Evolutionary conservation across 208 protist genomes (phyloP).

Genomic region (Trypanosoma melophagium): DNA sequence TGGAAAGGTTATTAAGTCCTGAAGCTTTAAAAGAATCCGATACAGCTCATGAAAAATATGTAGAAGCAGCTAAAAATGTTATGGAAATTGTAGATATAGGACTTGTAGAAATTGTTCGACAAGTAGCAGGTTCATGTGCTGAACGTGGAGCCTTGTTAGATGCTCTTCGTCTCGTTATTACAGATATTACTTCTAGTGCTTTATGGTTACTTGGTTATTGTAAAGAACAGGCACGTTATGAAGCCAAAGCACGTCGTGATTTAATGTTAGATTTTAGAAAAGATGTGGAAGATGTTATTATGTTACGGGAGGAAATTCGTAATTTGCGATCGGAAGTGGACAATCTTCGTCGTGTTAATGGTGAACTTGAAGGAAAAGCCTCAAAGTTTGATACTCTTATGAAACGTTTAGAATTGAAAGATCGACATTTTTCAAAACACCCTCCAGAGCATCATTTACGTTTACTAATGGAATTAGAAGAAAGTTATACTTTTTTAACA

Average conservation of each 20-base stretch:
- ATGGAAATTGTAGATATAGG: slow-evolving; percentile 72
- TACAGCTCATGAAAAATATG: slow-evolving; percentile 56
- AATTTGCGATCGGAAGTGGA: slow-evolving; percentile 24
- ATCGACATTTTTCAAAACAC: slow-evolving; percentile 54
- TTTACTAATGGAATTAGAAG: slow-evolving; percentile 71
- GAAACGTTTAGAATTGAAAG: slow-evolving; percentile 53
- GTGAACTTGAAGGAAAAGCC: slow-evolving; percentile 54
- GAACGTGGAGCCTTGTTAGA: slow-evolving; percentile 86
- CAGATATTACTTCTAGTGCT: slow-evolving; percentile 60
- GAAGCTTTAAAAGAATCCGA: slow-evolving; percentile 43
- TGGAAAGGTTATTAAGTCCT: slow-evolving; percentile 25
- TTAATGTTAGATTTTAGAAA: slow-evolving; percentile 22
- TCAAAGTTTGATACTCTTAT: slow-evolving; percentile 74
- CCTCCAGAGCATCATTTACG: slow-evolving; percentile 54
- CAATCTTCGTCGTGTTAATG: slow-evolving; percentile 27
- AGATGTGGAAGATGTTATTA: slow-evolving; percentile 26
- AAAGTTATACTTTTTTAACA: slow-evolving; percentile 48
- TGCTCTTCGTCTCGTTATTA: slow-evolving; percentile 60
- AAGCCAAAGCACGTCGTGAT: slow-evolving; percentile 33
- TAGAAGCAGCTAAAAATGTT: slow-evolving; percentile 49
- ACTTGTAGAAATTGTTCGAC: slow-evolving; percentile 76
- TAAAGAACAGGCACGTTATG: slow-evolving; percentile 56
- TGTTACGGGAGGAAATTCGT: slow-evolving; percentile 32
- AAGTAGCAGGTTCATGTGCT: slow-evolving; percentile 55
- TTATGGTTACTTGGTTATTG: slow-evolving; percentile 61